Evolutionary conservation across 345 rosid genomes (phyloP).

Genomic region (Mangifera indica): DNA sequence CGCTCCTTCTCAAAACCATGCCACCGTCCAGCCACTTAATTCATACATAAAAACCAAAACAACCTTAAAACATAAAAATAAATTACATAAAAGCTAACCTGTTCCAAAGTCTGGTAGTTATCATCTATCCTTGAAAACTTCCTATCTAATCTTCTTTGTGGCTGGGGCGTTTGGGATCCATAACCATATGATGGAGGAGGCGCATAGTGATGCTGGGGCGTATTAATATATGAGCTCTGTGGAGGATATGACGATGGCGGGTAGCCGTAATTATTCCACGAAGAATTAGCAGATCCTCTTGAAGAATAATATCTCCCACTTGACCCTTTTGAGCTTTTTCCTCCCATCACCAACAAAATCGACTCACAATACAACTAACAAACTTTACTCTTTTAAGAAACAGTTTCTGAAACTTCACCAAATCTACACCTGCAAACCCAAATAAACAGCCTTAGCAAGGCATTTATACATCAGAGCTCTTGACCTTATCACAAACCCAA

Average conservation of each 20-base stretch:
- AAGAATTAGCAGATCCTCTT: neutral
- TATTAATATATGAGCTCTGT: slow-evolving; percentile 20
- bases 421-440: too few species aligned
- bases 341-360: slow-evolving; percentile 61
- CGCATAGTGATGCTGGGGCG: slow-evolving; percentile 49
- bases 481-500: neutral
- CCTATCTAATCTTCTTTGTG: slow-evolving; percentile 45
- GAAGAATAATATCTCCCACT: slow-evolving; percentile 32
- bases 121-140: slow-evolving; percentile 83
- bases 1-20: neutral
- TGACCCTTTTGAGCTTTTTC: slow-evolving; percentile 45
- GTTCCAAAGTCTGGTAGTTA: slow-evolving; percentile 73
- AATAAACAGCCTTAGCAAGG: neutral
- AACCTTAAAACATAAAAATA: neutral
- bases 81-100: slow-evolving; percentile 46
- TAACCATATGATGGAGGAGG: slow-evolving; percentile 32
- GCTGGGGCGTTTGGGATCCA: slow-evolving; percentile 41
- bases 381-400: neutral
- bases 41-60: neutral
- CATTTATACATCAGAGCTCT: neutral
- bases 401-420: too few species aligned
- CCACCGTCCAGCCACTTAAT: neutral
- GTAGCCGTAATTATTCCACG: too few species aligned
- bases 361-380: neutral
- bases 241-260: slow-evolving; percentile 35